phyloP scores from a whole-genome alignment of 192 early-diverging fungal genomes.

The Dissophora globulifera region DNA sequence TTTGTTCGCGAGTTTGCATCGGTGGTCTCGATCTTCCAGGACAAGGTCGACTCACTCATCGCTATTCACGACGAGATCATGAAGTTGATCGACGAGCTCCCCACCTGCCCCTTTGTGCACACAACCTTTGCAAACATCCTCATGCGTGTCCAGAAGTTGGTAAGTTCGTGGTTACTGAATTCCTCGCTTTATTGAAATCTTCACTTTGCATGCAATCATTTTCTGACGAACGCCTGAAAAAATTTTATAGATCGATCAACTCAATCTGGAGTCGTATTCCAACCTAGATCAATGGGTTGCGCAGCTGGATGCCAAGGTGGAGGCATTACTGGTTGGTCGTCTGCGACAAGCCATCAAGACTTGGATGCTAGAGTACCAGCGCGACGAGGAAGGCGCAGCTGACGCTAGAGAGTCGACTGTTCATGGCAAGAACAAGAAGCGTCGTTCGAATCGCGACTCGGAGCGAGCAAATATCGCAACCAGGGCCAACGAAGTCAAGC shows the following conservation, averaged over 20 bases:
- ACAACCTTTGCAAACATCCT: slow-evolving; percentile 76
- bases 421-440: slow-evolving; percentile 58
- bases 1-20: slow-evolving; percentile 97
- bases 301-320: slow-evolving; percentile 83
- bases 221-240: no score
- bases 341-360: slow-evolving; percentile 80
- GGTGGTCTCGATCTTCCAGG: slow-evolving; percentile 92
- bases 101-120: slow-evolving; percentile 78
- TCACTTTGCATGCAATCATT: no score
- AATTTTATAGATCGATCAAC: slow-evolving; percentile 75
- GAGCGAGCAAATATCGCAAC: slow-evolving; percentile 44
- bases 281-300: slow-evolving; percentile 93
- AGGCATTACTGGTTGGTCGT: slow-evolving; percentile 76
- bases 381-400: slow-evolving; percentile 56
- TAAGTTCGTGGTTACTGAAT: no score
- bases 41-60: slow-evolving; percentile 90
- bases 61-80: slow-evolving; percentile 85
- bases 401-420: slow-evolving; percentile 57
- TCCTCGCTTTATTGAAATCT: no score
- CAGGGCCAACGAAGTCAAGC: slow-evolving; percentile 63
- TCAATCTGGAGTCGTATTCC: slow-evolving; percentile 94
- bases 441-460: slow-evolving; percentile 39
- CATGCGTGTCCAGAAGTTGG: slow-evolving; percentile 86
- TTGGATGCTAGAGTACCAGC: slow-evolving; percentile 77
- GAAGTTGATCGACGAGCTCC: slow-evolving; percentile 83